These are phyloP conservation scores for Metarhizium sp. DNA, from an alignment of 2,329 filamentous ascomycete species.

Conservation along the genomic window DNA sequence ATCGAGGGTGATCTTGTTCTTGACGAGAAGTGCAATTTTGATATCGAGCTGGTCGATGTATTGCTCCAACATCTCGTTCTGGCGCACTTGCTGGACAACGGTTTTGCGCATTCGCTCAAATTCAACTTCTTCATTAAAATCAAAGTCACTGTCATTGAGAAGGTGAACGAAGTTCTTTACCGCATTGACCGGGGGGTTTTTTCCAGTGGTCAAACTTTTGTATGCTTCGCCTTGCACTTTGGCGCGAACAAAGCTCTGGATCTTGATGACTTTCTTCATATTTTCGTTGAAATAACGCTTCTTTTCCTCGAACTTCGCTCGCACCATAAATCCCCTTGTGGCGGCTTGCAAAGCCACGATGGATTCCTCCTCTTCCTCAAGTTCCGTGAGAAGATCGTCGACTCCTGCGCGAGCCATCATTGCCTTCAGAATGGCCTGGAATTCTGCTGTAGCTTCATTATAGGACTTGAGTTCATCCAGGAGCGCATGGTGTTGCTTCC, in stretches of 20 bases:
- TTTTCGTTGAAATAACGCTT: slow-evolving; percentile 85
- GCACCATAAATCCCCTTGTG: slow-evolving; percentile 63
- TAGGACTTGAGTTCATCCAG: slow-evolving; percentile 63
- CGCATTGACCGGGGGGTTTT: slow-evolving; percentile 92
- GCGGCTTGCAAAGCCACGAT: slow-evolving; percentile 67
- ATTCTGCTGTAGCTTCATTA: slow-evolving; percentile 53
- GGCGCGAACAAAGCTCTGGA: slow-evolving; percentile 90
- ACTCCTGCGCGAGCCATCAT: slow-evolving; percentile 69
- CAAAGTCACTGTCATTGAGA: slow-evolving; percentile 95
- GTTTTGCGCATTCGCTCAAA: slow-evolving; percentile 92
- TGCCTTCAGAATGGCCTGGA: slow-evolving; percentile 71
- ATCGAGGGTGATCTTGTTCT: slow-evolving; percentile 98
- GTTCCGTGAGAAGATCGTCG: slow-evolving; percentile 61
- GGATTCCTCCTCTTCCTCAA: slow-evolving; percentile 75
- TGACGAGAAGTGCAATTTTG: slow-evolving; percentile 95
- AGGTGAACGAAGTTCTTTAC: slow-evolving; percentile 98
- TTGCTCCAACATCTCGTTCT: slow-evolving; percentile 94
- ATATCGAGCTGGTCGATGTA: slow-evolving; percentile 98
- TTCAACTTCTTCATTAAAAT: slow-evolving; percentile 97
- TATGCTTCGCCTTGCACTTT: slow-evolving; percentile 97
- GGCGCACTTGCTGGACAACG: slow-evolving; percentile 91
- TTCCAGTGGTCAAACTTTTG: slow-evolving; percentile 90
- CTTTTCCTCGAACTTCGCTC: slow-evolving; percentile 72
- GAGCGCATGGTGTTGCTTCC: slow-evolving; percentile 51
- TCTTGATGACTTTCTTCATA: slow-evolving; percentile 98